Base-by-base conservation (phyloP, 257 asterid genomes). In the Coffea eugenioides region DNA sequence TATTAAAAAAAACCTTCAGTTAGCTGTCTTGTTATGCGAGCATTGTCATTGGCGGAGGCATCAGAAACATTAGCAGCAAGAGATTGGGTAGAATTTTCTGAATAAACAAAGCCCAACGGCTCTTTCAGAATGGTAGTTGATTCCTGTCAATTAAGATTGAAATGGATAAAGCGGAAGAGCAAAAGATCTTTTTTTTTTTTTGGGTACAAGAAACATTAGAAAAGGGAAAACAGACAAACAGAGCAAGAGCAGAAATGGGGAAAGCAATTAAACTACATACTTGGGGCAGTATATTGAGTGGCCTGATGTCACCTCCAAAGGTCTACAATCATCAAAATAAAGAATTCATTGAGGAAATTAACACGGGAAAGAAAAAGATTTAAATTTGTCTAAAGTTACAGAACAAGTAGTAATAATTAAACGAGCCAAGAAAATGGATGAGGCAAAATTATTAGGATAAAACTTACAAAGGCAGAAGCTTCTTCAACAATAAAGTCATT, bases 201-300 rank as follows among this genome's bases (percentile, higher is more conserved):
- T 2, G 43, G 4, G 43, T 39, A 39, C 43, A 39, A 39, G 43
- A 39, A 39, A 39, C 43, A 4, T 54, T 23, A 52, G 49, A 27
- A 48, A 43, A 3, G 61, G 8, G 8, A 56, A 16, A 56, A 56
- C 62, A 80, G 68, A 77, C 49, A 34, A 73, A 41, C n/a, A 64
- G 71, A 79, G 69, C 45, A 76, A 67, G 21, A 54, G 61, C 14
- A 69, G 72, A 76, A 75, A 21, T 56, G 25, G 45, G 76, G 77
- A 82, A 69, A 84, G 78, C 59, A 75, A 82, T 56, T 20, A 56
- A 18, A 23, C 64, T 1, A 18, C 15, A 18, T 67, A 94, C 97
- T 91, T 89, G 98, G 71, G 97, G 94, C 62, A 94, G 82, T 77
- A 89, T 90, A 88, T 91, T 88, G 76, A 92, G 88, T 67, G 93